Conservation (phyloP, 108 stramenopile genomes). For the Cyclostephanos invisitatus region DNA sequence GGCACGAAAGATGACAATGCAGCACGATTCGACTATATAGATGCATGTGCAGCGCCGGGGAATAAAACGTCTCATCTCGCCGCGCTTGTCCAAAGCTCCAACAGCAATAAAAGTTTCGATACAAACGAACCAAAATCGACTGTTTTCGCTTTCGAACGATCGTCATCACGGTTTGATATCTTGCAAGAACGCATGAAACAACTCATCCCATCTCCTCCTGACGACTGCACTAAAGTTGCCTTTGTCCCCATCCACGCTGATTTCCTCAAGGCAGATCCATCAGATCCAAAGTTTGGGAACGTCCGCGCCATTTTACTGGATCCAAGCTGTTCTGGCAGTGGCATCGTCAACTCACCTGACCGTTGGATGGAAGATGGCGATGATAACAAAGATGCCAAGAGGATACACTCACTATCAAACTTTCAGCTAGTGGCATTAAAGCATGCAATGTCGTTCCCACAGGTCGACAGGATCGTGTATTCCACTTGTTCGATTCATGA, state of each 20-base stretch:
- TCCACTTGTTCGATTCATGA: slow-evolving; percentile 97
- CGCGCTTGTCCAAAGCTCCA: slow-evolving; percentile 57
- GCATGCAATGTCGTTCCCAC: slow-evolving; percentile 90
- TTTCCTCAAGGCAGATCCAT: slow-evolving; percentile 80
- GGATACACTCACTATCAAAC: slow-evolving; percentile 74
- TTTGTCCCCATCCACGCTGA: slow-evolving; percentile 71
- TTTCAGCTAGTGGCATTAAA: slow-evolving; percentile 90
- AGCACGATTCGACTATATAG: slow-evolving; percentile 68
- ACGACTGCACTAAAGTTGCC: slow-evolving; percentile 14
- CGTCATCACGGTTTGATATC: slow-evolving; percentile 65
- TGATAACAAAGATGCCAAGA: slow-evolving; percentile 38
- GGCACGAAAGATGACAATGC: slow-evolving; percentile 21
- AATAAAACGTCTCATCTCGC: slow-evolving; percentile 99
- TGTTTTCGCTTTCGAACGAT: slow-evolving; percentile 93
- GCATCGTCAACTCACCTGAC: slow-evolving; percentile 86
- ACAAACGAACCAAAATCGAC: slow-evolving; percentile 33
- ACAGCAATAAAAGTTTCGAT: slow-evolving; percentile 11
- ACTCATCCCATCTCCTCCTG: slow-evolving; percentile 33
- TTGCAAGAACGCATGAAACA: slow-evolving; percentile 70
- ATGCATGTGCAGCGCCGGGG: slow-evolving; percentile 99
- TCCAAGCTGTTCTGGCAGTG: slow-evolving; percentile 98
- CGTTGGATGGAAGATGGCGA: slow-evolving; percentile 46
- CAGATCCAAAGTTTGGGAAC: slow-evolving; percentile 52
- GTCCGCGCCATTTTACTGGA: slow-evolving; percentile 92
- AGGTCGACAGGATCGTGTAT: slow-evolving; percentile 92